These are phyloP conservation scores for Kewa caespitosa DNA, from an alignment of 179 eudicot genomes.

Conservation along the genomic window DNA sequence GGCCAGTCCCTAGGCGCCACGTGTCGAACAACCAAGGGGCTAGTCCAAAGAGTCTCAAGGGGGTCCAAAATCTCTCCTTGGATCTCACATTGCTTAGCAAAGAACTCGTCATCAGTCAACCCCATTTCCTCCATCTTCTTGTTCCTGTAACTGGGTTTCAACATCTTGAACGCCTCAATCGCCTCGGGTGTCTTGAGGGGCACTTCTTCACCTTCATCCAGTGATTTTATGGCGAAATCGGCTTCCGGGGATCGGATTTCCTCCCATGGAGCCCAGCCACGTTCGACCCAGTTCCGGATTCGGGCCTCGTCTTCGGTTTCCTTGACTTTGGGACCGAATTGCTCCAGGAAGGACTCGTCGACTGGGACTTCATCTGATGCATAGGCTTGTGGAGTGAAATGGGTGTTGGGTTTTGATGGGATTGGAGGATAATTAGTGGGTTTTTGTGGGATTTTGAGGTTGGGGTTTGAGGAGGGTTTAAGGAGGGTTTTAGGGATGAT, in stretches of 20 bases:
- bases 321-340: conserved; percentile 57
- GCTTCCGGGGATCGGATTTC: conserved; percentile 85
- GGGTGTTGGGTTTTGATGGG: conserved; percentile 14
- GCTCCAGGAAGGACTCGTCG: conserved; percentile 73
- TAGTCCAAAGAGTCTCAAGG: conserved; percentile 65
- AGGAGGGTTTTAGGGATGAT: conserved; percentile 38
- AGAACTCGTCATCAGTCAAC: conserved; percentile 73
- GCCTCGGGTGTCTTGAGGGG: conserved; percentile 66
- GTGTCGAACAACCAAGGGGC: conserved; percentile 71
- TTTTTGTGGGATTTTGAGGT: conserved; percentile 14
- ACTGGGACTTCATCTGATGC: conserved; percentile 74
- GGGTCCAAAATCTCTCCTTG: conserved; percentile 76
- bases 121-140: conserved; percentile 74
- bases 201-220: conserved; percentile 90
- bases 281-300: conserved; percentile 73
- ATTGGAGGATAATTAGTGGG: background rate
- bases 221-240: conserved; percentile 65
- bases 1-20: conserved; percentile 99
- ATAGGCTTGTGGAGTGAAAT: conserved; percentile 29
- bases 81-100: conserved; percentile 73
- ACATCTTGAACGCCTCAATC: conserved; percentile 82
- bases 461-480: conserved; percentile 27
- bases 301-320: conserved; percentile 81
- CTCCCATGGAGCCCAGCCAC: conserved; percentile 99
- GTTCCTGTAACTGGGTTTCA: conserved; percentile 62